Evolutionary conservation across 345 rosid genomes (phyloP).

Genomic region (Tarenaya hassleriana): DNA sequence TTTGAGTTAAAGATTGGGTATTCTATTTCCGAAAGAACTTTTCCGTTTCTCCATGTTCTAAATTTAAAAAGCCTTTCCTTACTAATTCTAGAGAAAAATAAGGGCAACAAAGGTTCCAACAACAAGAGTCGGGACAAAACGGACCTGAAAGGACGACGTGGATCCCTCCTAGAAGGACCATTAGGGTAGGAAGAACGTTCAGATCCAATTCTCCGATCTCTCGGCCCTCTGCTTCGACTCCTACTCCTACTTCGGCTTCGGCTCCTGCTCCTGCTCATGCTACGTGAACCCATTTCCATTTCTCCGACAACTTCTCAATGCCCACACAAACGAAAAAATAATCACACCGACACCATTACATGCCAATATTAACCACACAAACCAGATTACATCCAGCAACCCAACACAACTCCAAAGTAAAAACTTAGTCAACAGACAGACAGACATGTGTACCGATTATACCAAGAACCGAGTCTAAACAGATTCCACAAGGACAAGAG

Average conservation of each 20-base stretch:
- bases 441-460: too few species aligned
- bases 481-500: too few species aligned
- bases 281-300: slow-evolving; percentile 22
- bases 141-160: slow-evolving; percentile 86
- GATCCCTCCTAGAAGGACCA: slow-evolving; percentile 82
- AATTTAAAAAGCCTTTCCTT: not conserved
- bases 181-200: slow-evolving; percentile 75
- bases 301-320: not conserved
- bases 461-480: too few species aligned
- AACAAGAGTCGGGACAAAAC: slow-evolving; percentile 25
- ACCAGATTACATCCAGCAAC: slow-evolving; percentile 25
- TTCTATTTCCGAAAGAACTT: too few species aligned
- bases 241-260: too few species aligned
- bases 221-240: slow-evolving; percentile 80
- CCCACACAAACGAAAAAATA: too few species aligned
- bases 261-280: slow-evolving; percentile 54
- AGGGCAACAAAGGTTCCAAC: slow-evolving; percentile 16
- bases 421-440: not conserved
- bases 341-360: slow-evolving; percentile 13
- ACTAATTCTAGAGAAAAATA: too few species aligned
- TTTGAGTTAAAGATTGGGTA: too few species aligned
- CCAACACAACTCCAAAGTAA: slow-evolving; percentile 13
- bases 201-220: slow-evolving; percentile 82
- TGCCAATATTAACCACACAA: slow-evolving; percentile 34
- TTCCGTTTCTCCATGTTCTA: too few species aligned